phyloP scores from a whole-genome alignment of 139 green algal species.

The Tetraselmis chui region DNA sequence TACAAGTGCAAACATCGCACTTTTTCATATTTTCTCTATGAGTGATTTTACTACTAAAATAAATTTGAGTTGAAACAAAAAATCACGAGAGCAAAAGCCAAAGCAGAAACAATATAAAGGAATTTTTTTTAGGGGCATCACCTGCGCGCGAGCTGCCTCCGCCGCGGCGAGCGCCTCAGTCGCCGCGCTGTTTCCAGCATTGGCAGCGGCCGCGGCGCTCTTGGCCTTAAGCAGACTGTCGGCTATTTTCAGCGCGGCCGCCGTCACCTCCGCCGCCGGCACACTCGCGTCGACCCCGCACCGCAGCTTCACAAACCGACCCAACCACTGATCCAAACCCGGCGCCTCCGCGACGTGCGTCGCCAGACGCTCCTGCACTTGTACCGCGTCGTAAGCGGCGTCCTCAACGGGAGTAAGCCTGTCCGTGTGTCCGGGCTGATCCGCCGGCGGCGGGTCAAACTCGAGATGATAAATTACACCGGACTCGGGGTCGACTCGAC shows the following conservation, averaged over 20 bases:
- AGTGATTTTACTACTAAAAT: too few relatives aligned
- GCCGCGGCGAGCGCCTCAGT: slow-evolving; percentile 35
- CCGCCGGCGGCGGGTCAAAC: slow-evolving; percentile 52
- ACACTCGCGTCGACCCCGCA: slow-evolving; percentile 29
- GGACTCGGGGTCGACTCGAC: slow-evolving; percentile 36
- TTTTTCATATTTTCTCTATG: too few relatives aligned
- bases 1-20: too few relatives aligned
- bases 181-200: background rate
- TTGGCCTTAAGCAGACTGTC: background rate
- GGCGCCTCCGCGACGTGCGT: slow-evolving; percentile 6
- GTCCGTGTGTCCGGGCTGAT: slow-evolving; percentile 48
- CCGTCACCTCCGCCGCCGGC: slow-evolving; percentile 33
- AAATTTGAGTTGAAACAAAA: too few relatives aligned
- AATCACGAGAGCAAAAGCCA: too few relatives aligned
- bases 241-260: slow-evolving; percentile 8
- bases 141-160: slow-evolving; percentile 14
- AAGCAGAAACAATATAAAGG: too few relatives aligned
- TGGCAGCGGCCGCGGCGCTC: background rate
- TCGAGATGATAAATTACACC: slow-evolving; percentile 66
- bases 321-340: slow-evolving; percentile 35
- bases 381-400: slow-evolving; percentile 31
- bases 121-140: too few relatives aligned
- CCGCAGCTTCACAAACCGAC: slow-evolving; percentile 44
- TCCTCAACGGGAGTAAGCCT: slow-evolving; percentile 40
- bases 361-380: slow-evolving; percentile 36